These are phyloP conservation scores for Nannochloris sp. DNA, from an alignment of 139 green algal genomes.

Conservation along the genomic window DNA sequence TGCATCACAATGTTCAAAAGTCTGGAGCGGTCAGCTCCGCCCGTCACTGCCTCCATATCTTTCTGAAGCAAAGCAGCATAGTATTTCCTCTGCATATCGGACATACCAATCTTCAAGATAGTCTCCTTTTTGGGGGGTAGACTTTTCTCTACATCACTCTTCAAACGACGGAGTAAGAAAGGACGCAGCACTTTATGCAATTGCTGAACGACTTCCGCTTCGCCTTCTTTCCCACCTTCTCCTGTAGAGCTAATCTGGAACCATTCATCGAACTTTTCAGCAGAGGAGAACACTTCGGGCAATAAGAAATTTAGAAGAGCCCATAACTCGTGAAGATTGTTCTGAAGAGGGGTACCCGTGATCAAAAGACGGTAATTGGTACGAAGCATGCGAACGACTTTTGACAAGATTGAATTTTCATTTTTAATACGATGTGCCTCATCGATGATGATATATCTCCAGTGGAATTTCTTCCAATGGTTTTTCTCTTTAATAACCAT, in stretches of 20 bases:
- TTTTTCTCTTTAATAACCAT: constrained; percentile 99
- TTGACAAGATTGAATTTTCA: constrained; percentile 89
- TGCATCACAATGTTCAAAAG: constrained; percentile 99
- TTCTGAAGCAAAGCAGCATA: constrained; percentile 93
- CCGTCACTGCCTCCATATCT: constrained; percentile 80
- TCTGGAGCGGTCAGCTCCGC: constrained; percentile 75
- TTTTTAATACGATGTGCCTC: constrained; percentile 99
- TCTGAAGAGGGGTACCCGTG: constrained; percentile 93
- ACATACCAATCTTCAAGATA: constrained; percentile 98
- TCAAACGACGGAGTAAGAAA: constrained; percentile 95
- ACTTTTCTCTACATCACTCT: constrained; percentile 92
- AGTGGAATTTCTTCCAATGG: constrained; percentile 90
- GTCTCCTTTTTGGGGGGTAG: constrained; percentile 98
- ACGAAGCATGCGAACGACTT: constrained; percentile 76
- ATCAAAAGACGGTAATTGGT: constrained; percentile 97
- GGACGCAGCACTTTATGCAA: constrained; percentile 97
- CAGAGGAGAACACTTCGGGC: constrained; percentile 85
- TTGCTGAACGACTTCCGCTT: constrained; percentile 92
- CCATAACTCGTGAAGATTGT: constrained; percentile 95
- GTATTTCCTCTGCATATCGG: constrained; percentile 83
- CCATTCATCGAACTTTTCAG: constrained; percentile 98
- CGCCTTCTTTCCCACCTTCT: constrained; percentile 48
- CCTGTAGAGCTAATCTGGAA: constrained; percentile 65
- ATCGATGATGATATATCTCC: constrained; percentile 99
- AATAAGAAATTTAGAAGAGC: constrained; percentile 99